Percentiles rank a stretch among this genome's conserved stretches.
Conservation (phyloP, 805 yeast genomes). For the Zygoascus bituminiphila region DNA sequence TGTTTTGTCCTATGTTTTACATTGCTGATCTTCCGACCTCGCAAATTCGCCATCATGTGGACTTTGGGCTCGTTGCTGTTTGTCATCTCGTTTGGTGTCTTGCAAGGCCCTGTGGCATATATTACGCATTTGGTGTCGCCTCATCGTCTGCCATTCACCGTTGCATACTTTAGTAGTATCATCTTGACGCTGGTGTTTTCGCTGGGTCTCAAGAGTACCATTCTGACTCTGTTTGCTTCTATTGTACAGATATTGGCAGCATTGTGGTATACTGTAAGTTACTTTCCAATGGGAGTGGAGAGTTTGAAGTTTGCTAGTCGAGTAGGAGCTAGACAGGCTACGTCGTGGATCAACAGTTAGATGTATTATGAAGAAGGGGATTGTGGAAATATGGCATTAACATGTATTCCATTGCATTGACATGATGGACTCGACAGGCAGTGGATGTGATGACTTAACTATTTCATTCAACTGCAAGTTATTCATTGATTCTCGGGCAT, state of each 20-base stretch:
- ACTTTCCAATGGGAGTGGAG: conserved; percentile 92
- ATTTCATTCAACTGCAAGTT: no score
- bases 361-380: no score
- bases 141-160: conserved; percentile 71
- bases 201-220: conserved; percentile 57
- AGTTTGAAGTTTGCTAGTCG: conserved; percentile 52
- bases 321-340: conserved; percentile 49
- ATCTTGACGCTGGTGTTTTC: conserved; percentile 71
- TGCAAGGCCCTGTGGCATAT: conserved; percentile 89
- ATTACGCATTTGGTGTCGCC: conserved; percentile 62
- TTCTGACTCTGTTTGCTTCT: conserved; percentile 70
- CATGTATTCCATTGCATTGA: no score
- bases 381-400: no score
- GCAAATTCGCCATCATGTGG: conserved; percentile 84
- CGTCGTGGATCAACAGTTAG: conserved; percentile 31
- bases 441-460: no score
- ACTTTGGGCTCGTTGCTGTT: conserved; percentile 83
- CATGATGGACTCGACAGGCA: no score
- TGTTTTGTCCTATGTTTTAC: conserved; percentile 79
- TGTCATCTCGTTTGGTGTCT: conserved; percentile 78
- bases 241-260: conserved; percentile 76
- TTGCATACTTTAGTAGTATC: conserved; percentile 74
- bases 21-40: conserved; percentile 73
- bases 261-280: conserved; percentile 81
- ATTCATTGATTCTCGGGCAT: no score